A percentile compares a stretch with the other conserved stretches of the same genome.
Evolutionary conservation across 345 rosid genomes (phyloP).

Genomic region (Arabis alpina): DNA sequence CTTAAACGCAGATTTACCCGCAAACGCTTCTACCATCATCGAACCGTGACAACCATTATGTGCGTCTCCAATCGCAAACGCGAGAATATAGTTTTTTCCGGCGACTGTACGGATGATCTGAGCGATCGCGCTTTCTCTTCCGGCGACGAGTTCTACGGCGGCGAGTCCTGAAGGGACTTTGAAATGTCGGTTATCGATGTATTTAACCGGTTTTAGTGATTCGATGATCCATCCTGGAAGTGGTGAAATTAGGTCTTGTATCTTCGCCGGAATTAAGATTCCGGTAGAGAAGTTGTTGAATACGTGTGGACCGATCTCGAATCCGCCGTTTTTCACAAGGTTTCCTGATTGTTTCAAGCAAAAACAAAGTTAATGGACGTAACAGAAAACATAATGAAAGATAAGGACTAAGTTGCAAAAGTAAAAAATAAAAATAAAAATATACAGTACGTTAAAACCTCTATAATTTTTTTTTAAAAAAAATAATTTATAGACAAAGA

Average conservation of each 20-base stretch:
- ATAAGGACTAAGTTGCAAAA: background rate
- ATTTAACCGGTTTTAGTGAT: constrained; percentile 81
- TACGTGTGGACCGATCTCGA: constrained; percentile 76
- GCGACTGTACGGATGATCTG: constrained; percentile 70
- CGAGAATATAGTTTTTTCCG: constrained; percentile 52
- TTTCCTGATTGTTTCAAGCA: constrained; percentile 36
- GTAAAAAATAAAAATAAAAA: background rate
- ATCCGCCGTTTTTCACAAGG: constrained; percentile 77
- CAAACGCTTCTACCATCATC: constrained; percentile 86
- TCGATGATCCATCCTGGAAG: constrained; percentile 90
- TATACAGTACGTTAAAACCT: too few relatives aligned
- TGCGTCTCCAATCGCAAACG: constrained; percentile 72
- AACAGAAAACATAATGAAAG: background rate
- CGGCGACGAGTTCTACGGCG: constrained; percentile 70
- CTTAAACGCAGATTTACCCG: constrained; percentile 49
- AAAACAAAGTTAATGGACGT: background rate
- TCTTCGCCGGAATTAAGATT: constrained; percentile 66
- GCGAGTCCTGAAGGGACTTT: constrained; percentile 64
- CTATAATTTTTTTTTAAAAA: too few relatives aligned
- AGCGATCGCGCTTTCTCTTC: constrained; percentile 85
- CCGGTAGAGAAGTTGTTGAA: constrained; percentile 88
- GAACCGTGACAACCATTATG: constrained; percentile 79
- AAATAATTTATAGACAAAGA: too few relatives aligned
- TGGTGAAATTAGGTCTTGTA: constrained; percentile 61
- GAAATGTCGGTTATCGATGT: constrained; percentile 70